Evolutionary conservation across 345 rosid species (phyloP).

Genomic region (Arabidopsis arenosa): DNA sequence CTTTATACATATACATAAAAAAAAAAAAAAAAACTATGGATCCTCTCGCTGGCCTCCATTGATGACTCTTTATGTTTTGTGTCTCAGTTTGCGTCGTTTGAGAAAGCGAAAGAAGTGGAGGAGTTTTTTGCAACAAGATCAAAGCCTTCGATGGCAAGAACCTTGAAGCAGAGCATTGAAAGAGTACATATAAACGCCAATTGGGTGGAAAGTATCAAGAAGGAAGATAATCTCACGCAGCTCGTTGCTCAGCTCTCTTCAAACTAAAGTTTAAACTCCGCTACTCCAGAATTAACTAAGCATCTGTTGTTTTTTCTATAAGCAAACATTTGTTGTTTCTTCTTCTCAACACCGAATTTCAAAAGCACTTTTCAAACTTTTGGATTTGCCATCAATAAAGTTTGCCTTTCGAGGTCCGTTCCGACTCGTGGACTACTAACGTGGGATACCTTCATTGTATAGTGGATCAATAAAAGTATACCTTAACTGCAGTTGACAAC

Average conservation of each 20-base stretch:
- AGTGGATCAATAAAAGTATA: too few relatives aligned
- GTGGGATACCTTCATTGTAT: neutral
- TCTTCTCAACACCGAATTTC: neutral
- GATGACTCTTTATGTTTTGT: neutral
- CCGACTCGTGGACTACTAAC: neutral
- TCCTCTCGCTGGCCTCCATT: neutral
- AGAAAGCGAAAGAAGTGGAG: conserved; percentile 78
- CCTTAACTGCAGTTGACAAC: too few relatives aligned
- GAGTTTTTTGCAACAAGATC: conserved; percentile 76
- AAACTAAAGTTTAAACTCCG: conserved; percentile 7
- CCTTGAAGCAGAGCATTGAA: conserved; percentile 94
- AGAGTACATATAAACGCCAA: conserved; percentile 70
- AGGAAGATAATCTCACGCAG: conserved; percentile 57
- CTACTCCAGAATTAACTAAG: conserved; percentile 9
- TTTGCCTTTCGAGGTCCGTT: neutral
- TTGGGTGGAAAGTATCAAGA: conserved; percentile 76
- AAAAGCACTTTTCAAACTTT: conserved; percentile 2
- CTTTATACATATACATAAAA: neutral
- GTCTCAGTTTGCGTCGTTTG: conserved; percentile 81
- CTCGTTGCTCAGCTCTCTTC: conserved; percentile 55
- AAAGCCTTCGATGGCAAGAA: conserved; percentile 69
- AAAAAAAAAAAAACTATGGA: neutral
- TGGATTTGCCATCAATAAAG: conserved; percentile 24
- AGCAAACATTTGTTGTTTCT: conserved; percentile 21
- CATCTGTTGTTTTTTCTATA: neutral